Evolutionary conservation across 2,329 filamentous ascomycete species (phyloP).

Genomic region (Tolypocladium amazonense): DNA sequence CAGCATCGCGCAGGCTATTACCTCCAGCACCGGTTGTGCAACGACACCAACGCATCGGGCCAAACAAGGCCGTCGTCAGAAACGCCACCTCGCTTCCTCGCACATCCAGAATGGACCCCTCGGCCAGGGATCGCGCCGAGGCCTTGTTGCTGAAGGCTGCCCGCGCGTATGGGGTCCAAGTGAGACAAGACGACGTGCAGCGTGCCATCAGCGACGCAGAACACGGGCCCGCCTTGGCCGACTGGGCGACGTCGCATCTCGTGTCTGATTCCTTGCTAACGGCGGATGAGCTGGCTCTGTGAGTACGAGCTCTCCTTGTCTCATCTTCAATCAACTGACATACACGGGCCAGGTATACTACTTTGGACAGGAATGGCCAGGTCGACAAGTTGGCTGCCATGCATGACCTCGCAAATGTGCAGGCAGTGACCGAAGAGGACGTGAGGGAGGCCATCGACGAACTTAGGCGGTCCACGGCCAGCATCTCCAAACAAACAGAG

Average conservation of each 20-base stretch:
- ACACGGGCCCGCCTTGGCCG: conserved; percentile 24
- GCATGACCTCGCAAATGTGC: conserved; percentile 34
- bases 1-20: not conserved
- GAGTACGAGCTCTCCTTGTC: conserved; percentile 13
- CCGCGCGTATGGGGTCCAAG: conserved; percentile 19
- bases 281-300: conserved; percentile 43
- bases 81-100: conserved; percentile 21
- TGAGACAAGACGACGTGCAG: conserved; percentile 25
- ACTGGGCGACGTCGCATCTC: conserved; percentile 41
- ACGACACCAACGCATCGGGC: conserved; percentile 4
- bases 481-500: conserved; percentile 54
- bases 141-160: conserved; percentile 21
- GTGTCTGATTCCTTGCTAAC: conserved; percentile 40
- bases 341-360: conserved; percentile 32
- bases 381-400: conserved; percentile 33
- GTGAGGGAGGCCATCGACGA: conserved; percentile 51
- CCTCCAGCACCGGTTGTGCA: conserved; percentile 7
- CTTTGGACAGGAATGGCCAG: conserved; percentile 36
- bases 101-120: conserved; percentile 17
- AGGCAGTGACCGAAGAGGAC: conserved; percentile 47
- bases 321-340: conserved; percentile 6
- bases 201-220: conserved; percentile 23
- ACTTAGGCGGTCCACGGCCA: conserved; percentile 52
- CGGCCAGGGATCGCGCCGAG: conserved; percentile 18
- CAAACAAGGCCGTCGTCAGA: not conserved